Evolutionary conservation across 2,329 filamentous ascomycete species (phyloP).

Genomic region (Cladosporium sphaerospermum): DNA sequence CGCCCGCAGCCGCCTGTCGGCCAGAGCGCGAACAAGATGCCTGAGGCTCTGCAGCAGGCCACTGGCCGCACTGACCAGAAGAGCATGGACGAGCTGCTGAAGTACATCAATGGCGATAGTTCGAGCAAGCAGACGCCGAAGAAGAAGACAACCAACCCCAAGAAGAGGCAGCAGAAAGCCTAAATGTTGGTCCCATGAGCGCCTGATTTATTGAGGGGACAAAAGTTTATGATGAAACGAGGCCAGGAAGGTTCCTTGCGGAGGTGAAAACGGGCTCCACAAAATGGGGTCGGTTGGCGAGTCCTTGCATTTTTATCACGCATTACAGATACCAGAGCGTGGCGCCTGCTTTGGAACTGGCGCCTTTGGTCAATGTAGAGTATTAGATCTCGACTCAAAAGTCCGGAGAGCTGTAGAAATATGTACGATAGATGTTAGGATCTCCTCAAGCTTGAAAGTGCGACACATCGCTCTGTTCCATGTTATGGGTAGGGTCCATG

Average conservation of each 20-base stretch:
- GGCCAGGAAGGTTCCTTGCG: background rate
- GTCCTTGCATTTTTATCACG: background rate
- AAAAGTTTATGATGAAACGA: background rate
- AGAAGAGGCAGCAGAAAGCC: constrained; percentile 10
- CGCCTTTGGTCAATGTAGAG: background rate
- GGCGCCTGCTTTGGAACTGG: background rate
- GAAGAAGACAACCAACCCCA: constrained; percentile 7
- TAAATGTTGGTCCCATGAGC: background rate
- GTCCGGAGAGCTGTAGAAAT: background rate
- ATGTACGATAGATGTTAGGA: background rate
- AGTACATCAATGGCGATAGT: constrained; percentile 77
- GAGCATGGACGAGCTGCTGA: constrained; percentile 87
- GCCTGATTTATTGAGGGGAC: background rate
- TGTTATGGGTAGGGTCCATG: too few relatives aligned
- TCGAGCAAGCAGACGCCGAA: constrained; percentile 32
- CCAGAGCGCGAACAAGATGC: constrained; percentile 10
- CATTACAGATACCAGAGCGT: background rate
- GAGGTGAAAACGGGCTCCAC: background rate
- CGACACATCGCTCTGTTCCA: too few relatives aligned
- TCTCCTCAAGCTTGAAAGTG: background rate
- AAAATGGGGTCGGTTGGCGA: background rate
- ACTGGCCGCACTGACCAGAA: constrained; percentile 44
- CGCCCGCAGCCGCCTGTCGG: constrained; percentile 56
- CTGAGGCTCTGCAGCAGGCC: constrained; percentile 7
- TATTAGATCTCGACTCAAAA: background rate